phyloP scores from a whole-genome alignment of 371 early-diverging fungal genomes.

The Mortierella sp. region DNA sequence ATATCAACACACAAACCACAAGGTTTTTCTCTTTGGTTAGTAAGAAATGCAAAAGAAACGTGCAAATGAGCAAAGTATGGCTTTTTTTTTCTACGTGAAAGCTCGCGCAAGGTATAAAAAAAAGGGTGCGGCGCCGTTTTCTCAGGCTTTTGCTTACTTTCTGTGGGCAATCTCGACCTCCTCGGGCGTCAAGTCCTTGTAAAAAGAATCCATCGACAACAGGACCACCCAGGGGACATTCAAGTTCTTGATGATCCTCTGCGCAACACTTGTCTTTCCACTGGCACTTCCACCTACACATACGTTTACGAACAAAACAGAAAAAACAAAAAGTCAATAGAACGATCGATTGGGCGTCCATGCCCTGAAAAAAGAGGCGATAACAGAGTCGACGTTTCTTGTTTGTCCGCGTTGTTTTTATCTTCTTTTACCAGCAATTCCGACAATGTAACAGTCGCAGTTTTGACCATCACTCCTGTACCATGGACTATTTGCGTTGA shows the following conservation, averaged over 20 bases:
- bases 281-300: slow-evolving; percentile 83
- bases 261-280: slow-evolving; percentile 87
- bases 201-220: slow-evolving; percentile 95
- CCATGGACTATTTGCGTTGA: slow-evolving; percentile 43
- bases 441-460: slow-evolving; percentile 78
- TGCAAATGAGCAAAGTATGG: too few species aligned
- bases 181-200: slow-evolving; percentile 85
- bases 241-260: slow-evolving; percentile 80
- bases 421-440: slow-evolving; percentile 85
- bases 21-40: too few species aligned
- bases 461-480: slow-evolving; percentile 72
- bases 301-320: slow-evolving; percentile 2
- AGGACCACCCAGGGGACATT: slow-evolving; percentile 91
- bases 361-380: not conserved
- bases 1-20: not conserved
- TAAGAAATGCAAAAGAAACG: not conserved
- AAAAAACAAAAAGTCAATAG: not conserved
- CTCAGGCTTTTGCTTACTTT: slow-evolving; percentile 69
- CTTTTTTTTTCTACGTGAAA: too few species aligned
- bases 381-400: not conserved
- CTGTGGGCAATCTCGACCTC: slow-evolving; percentile 75
- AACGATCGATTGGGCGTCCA: not conserved
- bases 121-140: not conserved
- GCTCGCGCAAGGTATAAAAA: not conserved
- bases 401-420: too few species aligned